Base-by-base conservation (phyloP, 176 grass and related monocot genomes). In the Canna indica region DNA sequence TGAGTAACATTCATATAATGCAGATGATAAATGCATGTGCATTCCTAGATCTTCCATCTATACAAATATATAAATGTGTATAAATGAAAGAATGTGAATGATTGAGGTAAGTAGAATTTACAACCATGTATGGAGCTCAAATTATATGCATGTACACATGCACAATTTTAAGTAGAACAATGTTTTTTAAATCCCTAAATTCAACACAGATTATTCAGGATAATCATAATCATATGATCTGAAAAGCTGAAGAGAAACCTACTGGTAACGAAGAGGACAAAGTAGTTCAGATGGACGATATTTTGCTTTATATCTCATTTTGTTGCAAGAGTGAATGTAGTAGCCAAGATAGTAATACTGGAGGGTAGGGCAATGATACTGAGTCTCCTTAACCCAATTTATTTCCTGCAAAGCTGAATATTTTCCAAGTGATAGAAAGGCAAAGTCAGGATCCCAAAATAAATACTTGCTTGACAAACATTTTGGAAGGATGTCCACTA, bases 381-480 rank as follows among this genome's bases (percentile, higher is more conserved):
- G 81, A 69, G 82, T 74, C 76, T 82, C 83, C 73, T 85, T 92
- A n/a, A 97, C 84, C 89, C 89, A 92, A 65, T 90, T 76, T 80
- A 92, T 91, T 77, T 92, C 94, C 64, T 85, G 88, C 30, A 92
- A 77, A 75, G 89, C 86, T 59, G 89, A 90, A 85, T 87, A 97
- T 64, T 92, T 97, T 82, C 89, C 94, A 80, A 97, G 86, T 74
- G 89, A 90, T 35, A 97, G 71, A 75, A 92, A 97, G 75, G 89
- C 80, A 83, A 85, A 67, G 56, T 97, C 89, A 87, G 94, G 94
- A 81, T 97, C 94, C 94, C 94, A 97, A 77, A 97, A 97, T 56
- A 97, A 87, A 69, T 97, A 97, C 72, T 97, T 97, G 83, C 89
- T 97, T 65, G 94, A 97, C 75, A 97, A 77, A 79, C 89, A 97